phyloP scores from a whole-genome alignment of 306 rosid species.

The Rosa lucieae region DNA sequence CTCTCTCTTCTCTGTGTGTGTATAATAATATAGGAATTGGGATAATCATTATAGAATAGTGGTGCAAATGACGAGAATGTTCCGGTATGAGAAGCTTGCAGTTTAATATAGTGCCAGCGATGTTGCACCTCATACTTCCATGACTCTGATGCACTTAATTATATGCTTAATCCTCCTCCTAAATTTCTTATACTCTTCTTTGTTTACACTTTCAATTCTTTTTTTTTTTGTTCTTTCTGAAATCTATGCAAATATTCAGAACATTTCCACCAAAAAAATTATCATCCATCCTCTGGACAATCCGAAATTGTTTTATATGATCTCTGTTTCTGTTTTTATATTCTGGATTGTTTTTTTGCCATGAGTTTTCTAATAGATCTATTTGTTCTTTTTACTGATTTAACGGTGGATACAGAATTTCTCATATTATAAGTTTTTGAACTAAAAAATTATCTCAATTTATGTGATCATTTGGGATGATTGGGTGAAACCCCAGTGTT shows the following conservation, averaged over 20 bases:
- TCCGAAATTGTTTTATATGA: neutral
- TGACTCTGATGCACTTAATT: constrained; percentile 56
- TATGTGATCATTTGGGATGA: no score
- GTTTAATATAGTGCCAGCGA: constrained; percentile 31
- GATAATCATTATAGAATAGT: neutral
- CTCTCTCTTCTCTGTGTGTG: neutral
- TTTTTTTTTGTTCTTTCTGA: neutral
- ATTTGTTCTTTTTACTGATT: no score
- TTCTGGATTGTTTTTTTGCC: neutral
- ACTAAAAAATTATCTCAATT: no score
- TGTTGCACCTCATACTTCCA: constrained; percentile 67
- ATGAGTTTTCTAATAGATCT: no score
- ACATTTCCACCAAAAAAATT: neutral
- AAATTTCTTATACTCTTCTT: neutral
- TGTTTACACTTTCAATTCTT: neutral
- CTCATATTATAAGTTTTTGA: no score
- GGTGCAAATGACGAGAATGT: constrained; percentile 45
- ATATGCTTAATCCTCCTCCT: neutral
- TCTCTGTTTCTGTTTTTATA: neutral
- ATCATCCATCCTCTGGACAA: neutral
- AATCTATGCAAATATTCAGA: neutral
- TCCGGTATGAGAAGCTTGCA: constrained; percentile 51
- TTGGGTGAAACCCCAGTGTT: no score
- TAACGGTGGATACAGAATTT: no score
- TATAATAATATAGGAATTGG: constrained; percentile 13